Evolutionary conservation across 208 protist species (phyloP).

Genomic region (Zelonia costaricensis): DNA sequence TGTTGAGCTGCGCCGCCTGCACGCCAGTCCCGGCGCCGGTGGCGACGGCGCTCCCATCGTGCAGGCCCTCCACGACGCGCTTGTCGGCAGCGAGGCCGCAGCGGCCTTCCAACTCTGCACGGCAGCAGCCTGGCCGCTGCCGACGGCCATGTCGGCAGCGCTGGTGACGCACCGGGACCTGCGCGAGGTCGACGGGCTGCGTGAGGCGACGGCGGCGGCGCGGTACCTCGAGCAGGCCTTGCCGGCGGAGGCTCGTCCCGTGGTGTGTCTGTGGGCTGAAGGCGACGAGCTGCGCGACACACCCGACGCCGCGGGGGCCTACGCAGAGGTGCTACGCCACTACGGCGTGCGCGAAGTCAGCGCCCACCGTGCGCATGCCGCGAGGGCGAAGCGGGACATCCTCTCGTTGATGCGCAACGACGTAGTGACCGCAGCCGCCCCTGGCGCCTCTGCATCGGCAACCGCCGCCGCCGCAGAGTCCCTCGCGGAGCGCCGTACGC

Average conservation of each 20-base stretch:
- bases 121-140: conserved; percentile 16
- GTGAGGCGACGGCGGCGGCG: conserved; percentile 20
- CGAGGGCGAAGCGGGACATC: conserved; percentile 37
- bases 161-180: not conserved
- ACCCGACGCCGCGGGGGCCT: not conserved
- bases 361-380: conserved; percentile 19
- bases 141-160: conserved; percentile 5
- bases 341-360: conserved; percentile 26
- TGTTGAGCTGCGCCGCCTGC: conserved; percentile 21
- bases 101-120: not conserved
- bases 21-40: not conserved
- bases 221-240: conserved; percentile 17
- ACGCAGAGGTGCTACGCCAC: conserved; percentile 12
- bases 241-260: conserved; percentile 9
- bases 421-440: not conserved
- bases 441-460: not conserved
- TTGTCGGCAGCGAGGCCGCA: not conserved
- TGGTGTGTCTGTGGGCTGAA: conserved; percentile 29
- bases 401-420: conserved; percentile 18
- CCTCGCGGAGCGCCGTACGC: conserved; percentile 10
- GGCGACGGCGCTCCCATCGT: not conserved
- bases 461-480: conserved; percentile 5
- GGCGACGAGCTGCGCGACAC: conserved; percentile 2
- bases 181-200: conserved; percentile 9
- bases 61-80: conserved; percentile 3